Evolutionary conservation across 139 green algal species (phyloP).

Genomic region (Chlorella sp.): DNA sequence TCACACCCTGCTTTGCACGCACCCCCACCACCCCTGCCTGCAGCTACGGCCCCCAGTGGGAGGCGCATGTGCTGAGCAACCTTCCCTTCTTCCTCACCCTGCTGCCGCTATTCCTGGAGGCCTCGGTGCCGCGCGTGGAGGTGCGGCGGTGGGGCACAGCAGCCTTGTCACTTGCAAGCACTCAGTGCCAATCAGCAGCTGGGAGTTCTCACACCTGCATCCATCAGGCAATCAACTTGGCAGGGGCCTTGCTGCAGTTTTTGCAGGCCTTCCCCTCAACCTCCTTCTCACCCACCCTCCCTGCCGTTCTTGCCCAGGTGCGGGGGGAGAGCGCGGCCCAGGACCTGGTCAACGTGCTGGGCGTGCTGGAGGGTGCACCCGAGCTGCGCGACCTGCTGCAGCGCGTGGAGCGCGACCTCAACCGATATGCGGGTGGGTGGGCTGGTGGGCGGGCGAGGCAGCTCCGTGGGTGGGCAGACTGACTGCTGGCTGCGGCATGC

Average conservation of each 20-base stretch:
- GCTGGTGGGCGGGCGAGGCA: too few species aligned
- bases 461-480: too few species aligned
- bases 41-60: conserved; percentile 69
- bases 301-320: neutral
- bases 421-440: conserved; percentile 40
- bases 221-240: too few species aligned
- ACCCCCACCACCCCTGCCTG: neutral
- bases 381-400: conserved; percentile 57
- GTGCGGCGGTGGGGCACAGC: neutral
- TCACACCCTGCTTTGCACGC: neutral
- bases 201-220: too few species aligned
- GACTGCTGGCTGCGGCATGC: too few species aligned
- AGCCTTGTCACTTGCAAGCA: too few species aligned
- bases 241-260: too few species aligned
- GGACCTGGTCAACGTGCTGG: conserved; percentile 51
- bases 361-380: conserved; percentile 47
- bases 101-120: conserved; percentile 78
- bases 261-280: too few species aligned
- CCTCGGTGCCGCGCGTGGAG: conserved; percentile 41
- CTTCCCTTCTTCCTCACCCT: conserved; percentile 85
- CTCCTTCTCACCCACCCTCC: too few species aligned
- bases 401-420: conserved; percentile 62
- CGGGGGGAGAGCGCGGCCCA: conserved; percentile 40
- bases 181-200: too few species aligned
- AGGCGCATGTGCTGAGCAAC: conserved; percentile 76